These are phyloP conservation scores for Cyclotella cryptica DNA, from an alignment of 108 stramenopile species.

Conservation along the genomic window DNA sequence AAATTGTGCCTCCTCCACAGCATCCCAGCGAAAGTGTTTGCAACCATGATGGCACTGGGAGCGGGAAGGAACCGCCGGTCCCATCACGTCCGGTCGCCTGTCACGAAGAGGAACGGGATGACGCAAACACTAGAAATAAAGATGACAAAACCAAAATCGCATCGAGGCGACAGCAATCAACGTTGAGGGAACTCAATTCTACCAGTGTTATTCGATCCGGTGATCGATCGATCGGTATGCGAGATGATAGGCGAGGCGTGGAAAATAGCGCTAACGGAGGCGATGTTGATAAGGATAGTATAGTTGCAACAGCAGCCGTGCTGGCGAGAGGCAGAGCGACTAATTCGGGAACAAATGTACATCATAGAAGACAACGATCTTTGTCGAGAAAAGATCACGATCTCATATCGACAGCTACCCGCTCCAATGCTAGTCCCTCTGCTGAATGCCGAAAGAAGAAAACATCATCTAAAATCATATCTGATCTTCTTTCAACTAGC, in stretches of 20 bases:
- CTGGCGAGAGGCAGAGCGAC: background rate
- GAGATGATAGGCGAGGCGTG: no score
- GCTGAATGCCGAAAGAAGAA: background rate
- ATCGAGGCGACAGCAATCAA: background rate
- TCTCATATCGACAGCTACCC: background rate
- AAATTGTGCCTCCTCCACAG: constrained; percentile 12
- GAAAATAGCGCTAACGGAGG: no score
- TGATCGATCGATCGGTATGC: no score
- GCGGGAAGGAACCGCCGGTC: background rate
- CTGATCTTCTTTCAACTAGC: background rate
- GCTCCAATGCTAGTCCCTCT: background rate
- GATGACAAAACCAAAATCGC: background rate
- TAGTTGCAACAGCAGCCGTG: background rate
- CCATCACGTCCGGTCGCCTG: background rate
- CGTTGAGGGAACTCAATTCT: no score
- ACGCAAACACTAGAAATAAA: background rate
- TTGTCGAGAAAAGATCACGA: background rate
- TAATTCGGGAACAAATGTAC: background rate
- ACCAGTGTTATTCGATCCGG: no score
- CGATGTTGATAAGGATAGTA: background rate
- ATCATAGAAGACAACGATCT: background rate
- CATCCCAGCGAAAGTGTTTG: background rate
- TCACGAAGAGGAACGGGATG: background rate
- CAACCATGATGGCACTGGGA: background rate
- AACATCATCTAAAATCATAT: background rate